Conservation (phyloP, 2,329 filamentous ascomycete genomes). For the Raffaelea albimanens region DNA sequence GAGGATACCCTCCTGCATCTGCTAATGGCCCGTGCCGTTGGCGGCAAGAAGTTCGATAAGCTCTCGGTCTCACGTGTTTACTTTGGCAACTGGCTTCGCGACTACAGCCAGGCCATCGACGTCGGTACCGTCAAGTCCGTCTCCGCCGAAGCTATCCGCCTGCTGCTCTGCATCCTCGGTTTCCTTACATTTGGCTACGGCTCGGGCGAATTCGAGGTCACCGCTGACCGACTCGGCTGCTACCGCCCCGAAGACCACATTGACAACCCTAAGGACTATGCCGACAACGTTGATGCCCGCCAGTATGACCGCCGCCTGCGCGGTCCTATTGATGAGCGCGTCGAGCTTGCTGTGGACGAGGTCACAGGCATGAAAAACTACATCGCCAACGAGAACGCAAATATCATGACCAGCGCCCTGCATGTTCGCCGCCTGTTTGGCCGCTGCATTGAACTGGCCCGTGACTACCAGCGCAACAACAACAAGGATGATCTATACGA, state of each 20-base stretch:
- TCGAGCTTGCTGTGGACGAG: constrained; percentile 71
- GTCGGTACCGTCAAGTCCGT: constrained; percentile 88
- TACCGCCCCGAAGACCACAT: constrained; percentile 80
- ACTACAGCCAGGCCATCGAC: constrained; percentile 91
- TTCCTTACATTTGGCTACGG: constrained; percentile 84
- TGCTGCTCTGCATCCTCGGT: constrained; percentile 78
- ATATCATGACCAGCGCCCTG: constrained; percentile 72
- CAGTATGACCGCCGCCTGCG: constrained; percentile 74
- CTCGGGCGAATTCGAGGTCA: constrained; percentile 79
- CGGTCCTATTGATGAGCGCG: constrained; percentile 67
- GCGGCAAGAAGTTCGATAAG: constrained; percentile 77
- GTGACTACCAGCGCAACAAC: constrained; percentile 56
- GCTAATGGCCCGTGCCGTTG: constrained; percentile 48
- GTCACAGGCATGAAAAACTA: constrained; percentile 82
- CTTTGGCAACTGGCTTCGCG: constrained; percentile 90
- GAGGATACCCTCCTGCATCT: constrained; percentile 80
- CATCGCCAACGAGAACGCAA: constrained; percentile 72
- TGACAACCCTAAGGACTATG: constrained; percentile 73
- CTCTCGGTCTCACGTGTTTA: constrained; percentile 83
- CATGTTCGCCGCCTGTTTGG: constrained; percentile 67
- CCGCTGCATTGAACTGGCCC: constrained; percentile 69
- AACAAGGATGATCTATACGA: constrained; percentile 77
- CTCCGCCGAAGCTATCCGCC: constrained; percentile 80
- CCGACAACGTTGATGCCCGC: constrained; percentile 77
- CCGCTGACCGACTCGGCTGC: constrained; percentile 65